phyloP scores from a whole-genome alignment of 140 eudicot species.

The Bidens hawaiensis region DNA sequence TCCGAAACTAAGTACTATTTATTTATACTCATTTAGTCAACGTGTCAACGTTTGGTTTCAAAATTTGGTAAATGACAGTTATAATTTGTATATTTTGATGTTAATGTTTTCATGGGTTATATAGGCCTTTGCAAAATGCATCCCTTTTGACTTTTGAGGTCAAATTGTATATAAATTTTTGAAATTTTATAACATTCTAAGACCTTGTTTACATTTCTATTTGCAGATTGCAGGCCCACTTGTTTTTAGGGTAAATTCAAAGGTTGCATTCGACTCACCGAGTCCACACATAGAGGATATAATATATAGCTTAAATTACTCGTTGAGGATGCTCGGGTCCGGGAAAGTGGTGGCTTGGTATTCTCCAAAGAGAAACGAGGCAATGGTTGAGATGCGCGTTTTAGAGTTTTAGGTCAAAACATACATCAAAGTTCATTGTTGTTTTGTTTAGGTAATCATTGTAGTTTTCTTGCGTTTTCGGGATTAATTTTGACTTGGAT shows the following conservation, averaged over 20 bases:
- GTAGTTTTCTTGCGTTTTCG: slow-evolving; percentile 7
- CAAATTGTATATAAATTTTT: not conserved
- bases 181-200: not conserved
- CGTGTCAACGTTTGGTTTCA: not conserved
- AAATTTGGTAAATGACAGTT: not conserved
- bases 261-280: slow-evolving; percentile 40
- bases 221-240: slow-evolving; percentile 73
- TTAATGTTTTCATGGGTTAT: not conserved
- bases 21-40: not conserved
- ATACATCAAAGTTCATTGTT: slow-evolving; percentile 12
- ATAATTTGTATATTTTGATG: not conserved
- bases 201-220: slow-evolving; percentile 9
- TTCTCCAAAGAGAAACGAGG: slow-evolving; percentile 88
- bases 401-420: slow-evolving; percentile 51
- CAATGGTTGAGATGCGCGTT: slow-evolving; percentile 78
- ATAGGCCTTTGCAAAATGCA: not conserved
- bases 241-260: slow-evolving; percentile 73
- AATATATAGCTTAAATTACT: slow-evolving; percentile 72
- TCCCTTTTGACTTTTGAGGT: not conserved
- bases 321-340: slow-evolving; percentile 44
- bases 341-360: slow-evolving; percentile 98
- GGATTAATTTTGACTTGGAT: slow-evolving; percentile 12
- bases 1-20: not conserved
- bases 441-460: slow-evolving; percentile 8
- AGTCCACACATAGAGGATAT: slow-evolving; percentile 57